These are phyloP conservation scores for Pezicula neosporulosa DNA, from an alignment of 2,329 filamentous ascomycete genomes.

Conservation along the genomic window DNA sequence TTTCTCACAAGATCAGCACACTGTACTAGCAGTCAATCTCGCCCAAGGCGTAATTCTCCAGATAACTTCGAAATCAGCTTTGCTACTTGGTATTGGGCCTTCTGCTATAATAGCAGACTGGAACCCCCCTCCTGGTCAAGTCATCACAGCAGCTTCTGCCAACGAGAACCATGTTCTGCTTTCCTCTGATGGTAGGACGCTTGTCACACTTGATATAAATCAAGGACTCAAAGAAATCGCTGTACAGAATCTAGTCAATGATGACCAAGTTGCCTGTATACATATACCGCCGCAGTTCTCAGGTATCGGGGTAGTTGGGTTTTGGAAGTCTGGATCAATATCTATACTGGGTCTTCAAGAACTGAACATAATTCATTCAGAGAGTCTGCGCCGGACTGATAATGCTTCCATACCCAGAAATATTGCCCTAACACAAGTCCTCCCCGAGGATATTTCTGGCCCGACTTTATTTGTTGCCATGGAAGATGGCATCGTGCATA, in stretches of 20 bases:
- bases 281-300: slow-evolving; percentile 64
- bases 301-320: slow-evolving; percentile 74
- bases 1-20: slow-evolving; percentile 65
- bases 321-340: slow-evolving; percentile 81
- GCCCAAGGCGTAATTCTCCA: slow-evolving; percentile 66
- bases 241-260: slow-evolving; percentile 56
- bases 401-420: slow-evolving; percentile 79
- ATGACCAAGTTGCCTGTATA: slow-evolving; percentile 82
- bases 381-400: slow-evolving; percentile 59
- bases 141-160: slow-evolving; percentile 75
- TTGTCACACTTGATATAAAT: slow-evolving; percentile 65
- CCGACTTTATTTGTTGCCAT: slow-evolving; percentile 85
- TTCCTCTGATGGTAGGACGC: slow-evolving; percentile 69
- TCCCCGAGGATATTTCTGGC: slow-evolving; percentile 52
- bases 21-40: slow-evolving; percentile 67
- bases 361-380: slow-evolving; percentile 62
- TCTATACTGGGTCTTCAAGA: slow-evolving; percentile 68
- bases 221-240: slow-evolving; percentile 54
- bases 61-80: slow-evolving; percentile 63
- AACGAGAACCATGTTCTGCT: slow-evolving; percentile 69
- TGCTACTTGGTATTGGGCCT: slow-evolving; percentile 59
- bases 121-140: slow-evolving; percentile 44
- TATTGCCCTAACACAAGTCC: slow-evolving; percentile 73
- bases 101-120: slow-evolving; percentile 55
- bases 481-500: slow-evolving; percentile 88